These are phyloP conservation scores for Cetradonia linearis DNA, from an alignment of 495 filamentous ascomycete species.

Conservation along the genomic window DNA sequence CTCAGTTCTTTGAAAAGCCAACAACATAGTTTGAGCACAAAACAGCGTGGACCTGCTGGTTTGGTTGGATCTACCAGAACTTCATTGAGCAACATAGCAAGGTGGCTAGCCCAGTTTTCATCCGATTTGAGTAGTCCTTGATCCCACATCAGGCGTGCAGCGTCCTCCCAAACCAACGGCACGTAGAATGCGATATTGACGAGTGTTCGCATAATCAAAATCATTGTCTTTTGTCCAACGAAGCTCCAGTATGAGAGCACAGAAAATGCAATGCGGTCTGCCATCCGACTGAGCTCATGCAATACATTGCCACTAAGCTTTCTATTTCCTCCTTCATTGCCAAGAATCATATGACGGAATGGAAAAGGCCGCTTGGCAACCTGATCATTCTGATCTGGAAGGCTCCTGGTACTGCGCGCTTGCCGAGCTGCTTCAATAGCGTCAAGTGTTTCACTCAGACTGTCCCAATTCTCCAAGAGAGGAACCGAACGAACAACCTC, in stretches of 20 bases:
- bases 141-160: conserved; percentile 4
- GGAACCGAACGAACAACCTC: not conserved
- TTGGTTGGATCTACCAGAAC: conserved; percentile 3
- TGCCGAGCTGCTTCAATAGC: not conserved
- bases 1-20: conserved; percentile 3
- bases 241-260: not conserved
- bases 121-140: conserved; percentile 13
- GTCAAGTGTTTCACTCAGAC: not conserved
- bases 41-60: conserved; percentile 5
- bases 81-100: conserved; percentile 8
- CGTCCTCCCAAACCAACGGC: not conserved
- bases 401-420: not conserved
- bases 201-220: not conserved
- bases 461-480: not conserved
- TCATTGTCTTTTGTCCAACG: not conserved
- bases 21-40: not conserved
- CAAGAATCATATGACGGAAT: not conserved
- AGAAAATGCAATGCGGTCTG: conserved; percentile 1
- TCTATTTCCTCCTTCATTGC: not conserved
- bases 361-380: not conserved
- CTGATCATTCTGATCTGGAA: not conserved
- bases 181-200: conserved; percentile 7
- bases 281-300: not conserved
- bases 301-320: not conserved
- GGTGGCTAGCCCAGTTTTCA: conserved; percentile 13